Percentiles rank a stretch among this genome's conserved stretches.
Conservation (phyloP, 2,329 filamentous ascomycete genomes). For the Monosporascus ibericus region DNA sequence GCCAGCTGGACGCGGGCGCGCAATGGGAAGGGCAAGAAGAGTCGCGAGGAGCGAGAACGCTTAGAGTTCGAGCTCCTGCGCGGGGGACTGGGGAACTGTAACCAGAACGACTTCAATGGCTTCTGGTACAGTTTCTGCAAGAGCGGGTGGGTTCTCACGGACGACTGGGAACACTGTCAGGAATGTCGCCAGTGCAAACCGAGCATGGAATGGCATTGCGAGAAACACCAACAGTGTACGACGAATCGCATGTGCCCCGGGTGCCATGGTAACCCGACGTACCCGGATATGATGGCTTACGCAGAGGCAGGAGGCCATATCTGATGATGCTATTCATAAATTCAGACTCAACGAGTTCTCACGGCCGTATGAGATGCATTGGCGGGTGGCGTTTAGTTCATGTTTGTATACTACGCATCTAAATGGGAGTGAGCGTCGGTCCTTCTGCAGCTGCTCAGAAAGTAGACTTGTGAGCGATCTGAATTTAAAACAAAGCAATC, state of each 20-base stretch:
- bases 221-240: conserved; percentile 25
- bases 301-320: not conserved
- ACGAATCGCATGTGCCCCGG: conserved; percentile 22
- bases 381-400: not conserved
- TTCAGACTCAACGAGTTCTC: not conserved
- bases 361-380: not conserved
- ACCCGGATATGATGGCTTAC: conserved; percentile 13
- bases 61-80: conserved; percentile 28
- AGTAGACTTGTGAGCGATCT: too few species aligned
- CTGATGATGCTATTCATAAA: not conserved
- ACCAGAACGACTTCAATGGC: conserved; percentile 24
- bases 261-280: conserved; percentile 17
- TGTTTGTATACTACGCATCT: too few species aligned
- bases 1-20: conserved; percentile 23
- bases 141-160: conserved; percentile 22
- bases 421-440: too few species aligned
- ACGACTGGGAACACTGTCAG: conserved; percentile 24
- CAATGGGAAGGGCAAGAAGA: conserved; percentile 24
- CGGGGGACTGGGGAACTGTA: conserved; percentile 24
- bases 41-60: conserved; percentile 23
- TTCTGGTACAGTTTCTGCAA: conserved; percentile 28
- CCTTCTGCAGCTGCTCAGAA: too few species aligned
- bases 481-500: too few species aligned
- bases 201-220: conserved; percentile 26
- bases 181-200: conserved; percentile 25